Evolutionary conservation across 805 yeast genomes (phyloP).

Genomic region (Candida mattraensis): DNA sequence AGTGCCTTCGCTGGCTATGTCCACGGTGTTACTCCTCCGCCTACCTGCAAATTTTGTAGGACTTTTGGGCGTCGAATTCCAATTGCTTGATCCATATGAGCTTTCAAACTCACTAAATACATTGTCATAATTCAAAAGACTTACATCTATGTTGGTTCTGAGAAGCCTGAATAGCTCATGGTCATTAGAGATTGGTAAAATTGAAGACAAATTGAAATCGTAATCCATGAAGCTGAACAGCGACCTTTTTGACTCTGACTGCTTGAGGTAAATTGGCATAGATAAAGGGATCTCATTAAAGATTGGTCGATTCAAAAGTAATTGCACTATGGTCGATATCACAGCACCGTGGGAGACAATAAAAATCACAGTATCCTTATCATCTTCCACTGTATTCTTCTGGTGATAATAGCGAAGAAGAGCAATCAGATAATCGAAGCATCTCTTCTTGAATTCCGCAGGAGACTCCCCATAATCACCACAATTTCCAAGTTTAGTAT

Average conservation of each 20-base stretch:
- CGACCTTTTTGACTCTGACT: conserved; percentile 23
- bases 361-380: conserved; percentile 33
- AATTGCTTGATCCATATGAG: background rate
- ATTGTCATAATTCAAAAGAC: conserved; percentile 27
- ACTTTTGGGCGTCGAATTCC: background rate
- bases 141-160: conserved; percentile 27
- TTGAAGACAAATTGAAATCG: conserved; percentile 32
- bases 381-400: conserved; percentile 25
- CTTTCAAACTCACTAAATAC: conserved; percentile 23
- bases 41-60: conserved; percentile 11
- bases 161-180: conserved; percentile 27
- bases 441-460: conserved; percentile 35
- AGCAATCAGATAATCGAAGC: conserved; percentile 35
- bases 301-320: conserved; percentile 37
- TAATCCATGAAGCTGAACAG: conserved; percentile 34
- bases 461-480: conserved; percentile 45
- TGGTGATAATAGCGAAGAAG: conserved; percentile 34
- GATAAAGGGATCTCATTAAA: conserved; percentile 42
- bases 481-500: conserved; percentile 40
- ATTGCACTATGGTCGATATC: conserved; percentile 39
- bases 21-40: conserved; percentile 32
- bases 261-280: conserved; percentile 35
- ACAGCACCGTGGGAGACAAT: conserved; percentile 46
- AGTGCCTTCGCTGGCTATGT: conserved; percentile 18
- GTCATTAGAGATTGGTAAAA: conserved; percentile 28